Evolutionary conservation across 805 yeast genomes (phyloP).

Genomic region (Spathaspora passalidarum): DNA sequence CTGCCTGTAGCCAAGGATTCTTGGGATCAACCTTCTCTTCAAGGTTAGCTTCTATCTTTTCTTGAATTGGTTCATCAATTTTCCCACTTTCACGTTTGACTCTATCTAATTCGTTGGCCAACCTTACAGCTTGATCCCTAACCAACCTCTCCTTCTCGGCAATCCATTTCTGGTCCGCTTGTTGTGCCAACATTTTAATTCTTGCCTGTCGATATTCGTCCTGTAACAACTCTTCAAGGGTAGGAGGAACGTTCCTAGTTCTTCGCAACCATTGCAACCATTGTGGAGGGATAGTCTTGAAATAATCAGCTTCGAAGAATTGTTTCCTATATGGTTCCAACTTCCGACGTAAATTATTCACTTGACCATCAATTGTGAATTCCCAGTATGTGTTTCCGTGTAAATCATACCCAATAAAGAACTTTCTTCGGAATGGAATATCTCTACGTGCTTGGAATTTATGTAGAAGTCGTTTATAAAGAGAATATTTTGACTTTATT

Average conservation of each 20-base stretch:
- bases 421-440: slow-evolving; percentile 67
- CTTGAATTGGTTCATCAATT: slow-evolving; percentile 8
- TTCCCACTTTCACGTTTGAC: slow-evolving; percentile 7
- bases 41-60: background rate
- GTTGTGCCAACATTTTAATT: slow-evolving; percentile 48
- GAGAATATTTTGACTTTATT: slow-evolving; percentile 45
- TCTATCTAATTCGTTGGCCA: background rate
- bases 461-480: slow-evolving; percentile 48
- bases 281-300: slow-evolving; percentile 58
- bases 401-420: slow-evolving; percentile 76
- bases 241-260: slow-evolving; percentile 59
- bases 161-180: slow-evolving; percentile 43
- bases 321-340: slow-evolving; percentile 52
- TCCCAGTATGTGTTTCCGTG: slow-evolving; percentile 89
- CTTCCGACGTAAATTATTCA: slow-evolving; percentile 57
- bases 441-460: slow-evolving; percentile 59
- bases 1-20: slow-evolving; percentile 39
- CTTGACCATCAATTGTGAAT: slow-evolving; percentile 52
- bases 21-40: background rate
- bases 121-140: slow-evolving; percentile 10
- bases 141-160: slow-evolving; percentile 34
- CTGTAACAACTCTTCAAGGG: slow-evolving; percentile 54
- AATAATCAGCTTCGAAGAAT: slow-evolving; percentile 55
- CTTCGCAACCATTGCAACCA: slow-evolving; percentile 82
- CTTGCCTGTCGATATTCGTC: slow-evolving; percentile 57